These are phyloP conservation scores for Fusarium domesticum DNA, from an alignment of 2,329 filamentous ascomycete species.

Conservation along the genomic window DNA sequence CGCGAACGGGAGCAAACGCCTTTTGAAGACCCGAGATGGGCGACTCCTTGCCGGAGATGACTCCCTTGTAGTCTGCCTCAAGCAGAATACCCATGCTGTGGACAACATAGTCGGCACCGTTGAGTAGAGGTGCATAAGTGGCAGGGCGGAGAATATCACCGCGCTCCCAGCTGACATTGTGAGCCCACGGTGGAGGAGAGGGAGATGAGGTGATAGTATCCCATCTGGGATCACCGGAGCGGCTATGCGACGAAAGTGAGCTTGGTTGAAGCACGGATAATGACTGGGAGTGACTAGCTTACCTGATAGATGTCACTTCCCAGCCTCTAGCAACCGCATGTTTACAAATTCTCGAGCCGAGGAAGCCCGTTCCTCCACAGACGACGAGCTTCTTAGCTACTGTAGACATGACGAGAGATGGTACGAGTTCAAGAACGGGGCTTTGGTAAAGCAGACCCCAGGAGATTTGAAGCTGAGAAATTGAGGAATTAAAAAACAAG, in stretches of 20 bases:
- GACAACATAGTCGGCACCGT: slow-evolving; percentile 78
- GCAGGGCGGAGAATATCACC: slow-evolving; percentile 82
- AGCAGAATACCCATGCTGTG: slow-evolving; percentile 95
- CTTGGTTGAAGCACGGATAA: neutral
- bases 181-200: slow-evolving; percentile 74
- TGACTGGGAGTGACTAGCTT: slow-evolving; percentile 26
- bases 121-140: slow-evolving; percentile 74
- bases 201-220: slow-evolving; percentile 68
- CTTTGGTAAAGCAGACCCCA: no score
- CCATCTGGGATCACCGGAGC: slow-evolving; percentile 88
- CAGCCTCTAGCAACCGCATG: slow-evolving; percentile 80
- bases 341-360: slow-evolving; percentile 87
- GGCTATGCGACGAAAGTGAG: slow-evolving; percentile 50
- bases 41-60: slow-evolving; percentile 78
- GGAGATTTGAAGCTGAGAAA: no score
- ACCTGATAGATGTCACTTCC: slow-evolving; percentile 92
- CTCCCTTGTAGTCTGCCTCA: slow-evolving; percentile 96
- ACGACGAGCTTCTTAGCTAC: slow-evolving; percentile 76
- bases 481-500: no score
- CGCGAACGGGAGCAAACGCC: slow-evolving; percentile 69
- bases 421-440: slow-evolving; percentile 19
- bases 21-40: slow-evolving; percentile 73
- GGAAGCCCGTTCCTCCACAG: slow-evolving; percentile 89
- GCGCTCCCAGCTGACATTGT: slow-evolving; percentile 79
- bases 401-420: slow-evolving; percentile 46